Base-by-base conservation (phyloP, 768 basidiomycete species). In the Tylopilus felleus region DNA sequence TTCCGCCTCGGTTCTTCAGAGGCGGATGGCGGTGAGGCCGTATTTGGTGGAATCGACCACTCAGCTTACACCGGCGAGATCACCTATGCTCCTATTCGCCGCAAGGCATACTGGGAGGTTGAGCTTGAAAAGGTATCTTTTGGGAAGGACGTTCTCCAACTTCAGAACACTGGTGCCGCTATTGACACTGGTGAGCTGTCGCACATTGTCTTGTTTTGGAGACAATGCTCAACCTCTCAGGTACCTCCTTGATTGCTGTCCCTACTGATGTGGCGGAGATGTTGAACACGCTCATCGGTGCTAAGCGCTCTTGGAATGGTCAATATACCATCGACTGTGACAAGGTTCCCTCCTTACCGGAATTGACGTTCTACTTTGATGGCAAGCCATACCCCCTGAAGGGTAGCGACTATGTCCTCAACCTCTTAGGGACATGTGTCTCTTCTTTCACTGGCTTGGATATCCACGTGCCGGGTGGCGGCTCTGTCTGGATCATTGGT, bases 51-150 rank as follows among this genome's bases (percentile, higher is more conserved):
- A 40, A 80, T 98, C 57, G 94, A 99, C 70, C 49, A 71, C 12
- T 61, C 61, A 23, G 88, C 90, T 31, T 98, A 89, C 75, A 81
- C 71, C 5, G 97, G 97, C 69, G 76, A 85, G 65, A 80, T 99
- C 55, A 65, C 71, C 22, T 98, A 98, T 64, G 93, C 88, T 28
- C 96, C 97, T 47, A 78, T 99, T 49, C 86, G 95, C 63, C 84
- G 93, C 63, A 93, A 91, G 80, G 97, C 93, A 5, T 98, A 97
- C 74, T 97, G 95, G 95, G 96, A 98, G 73, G 93, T 98, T 43
- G 93, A 97, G 69, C 86, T 99, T 25, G 79, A 91, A 74, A 85
- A 86, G 69, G 78, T 99, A 57, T 63, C 74, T 4, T 95, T 99
- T 52, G 97, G 95, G 45, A 77, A 85, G 41, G 96, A 98, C 44